Evolutionary conservation across 768 basidiomycete genomes (phyloP), one percentile per base, ranked within the genome.

Genomic region (Plicaturopsis crispa): DNA sequence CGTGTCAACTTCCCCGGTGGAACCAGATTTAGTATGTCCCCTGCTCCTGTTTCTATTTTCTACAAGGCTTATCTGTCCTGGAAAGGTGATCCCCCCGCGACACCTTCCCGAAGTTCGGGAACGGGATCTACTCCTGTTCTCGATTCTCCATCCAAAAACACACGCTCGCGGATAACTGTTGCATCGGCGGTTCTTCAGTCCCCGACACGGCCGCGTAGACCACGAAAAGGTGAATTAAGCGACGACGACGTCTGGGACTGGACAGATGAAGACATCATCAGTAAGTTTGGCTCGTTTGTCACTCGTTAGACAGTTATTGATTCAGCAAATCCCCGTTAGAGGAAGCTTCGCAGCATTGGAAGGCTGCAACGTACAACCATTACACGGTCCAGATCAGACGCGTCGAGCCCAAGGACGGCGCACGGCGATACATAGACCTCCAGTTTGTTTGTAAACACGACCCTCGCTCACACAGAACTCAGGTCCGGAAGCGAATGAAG

Each of bases 401-500:
- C 26, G 28, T 38, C 21, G 20, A 17, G 23, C 24, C 28, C n/a
- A 13, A 13, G 4, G 33, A 41, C 31, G 40, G 39, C 7, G 13
- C 21, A 20, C 45, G 42, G 6, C 4, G 11, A 6, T 12, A 19
- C 21, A 8, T 56, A 4, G 21, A 35, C 2, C 51, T 44, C 44
- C 38, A 51, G 6, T 55, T 55, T 31, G 49, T 45, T 3, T 56
- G 52, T 38, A 47, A 46, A 36, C 31, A 33, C 8, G 16, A 39
- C 36, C 45, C 47, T n/a, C 17, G 19, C 21, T n/a, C 16, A 12
- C 46, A 47, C 41, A 10, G 12, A 20, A n/a, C 31, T 14, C 17
- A 40, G 18, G 8, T 41, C 11, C 43, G 35, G 17, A 24, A 41
- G n/a, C 42, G 42, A 6, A 26, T 18, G 13, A 49, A 48, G 33